Evolutionary conservation across 208 protist species (phyloP).

Genomic region (Acanthamoeba quina): DNA sequence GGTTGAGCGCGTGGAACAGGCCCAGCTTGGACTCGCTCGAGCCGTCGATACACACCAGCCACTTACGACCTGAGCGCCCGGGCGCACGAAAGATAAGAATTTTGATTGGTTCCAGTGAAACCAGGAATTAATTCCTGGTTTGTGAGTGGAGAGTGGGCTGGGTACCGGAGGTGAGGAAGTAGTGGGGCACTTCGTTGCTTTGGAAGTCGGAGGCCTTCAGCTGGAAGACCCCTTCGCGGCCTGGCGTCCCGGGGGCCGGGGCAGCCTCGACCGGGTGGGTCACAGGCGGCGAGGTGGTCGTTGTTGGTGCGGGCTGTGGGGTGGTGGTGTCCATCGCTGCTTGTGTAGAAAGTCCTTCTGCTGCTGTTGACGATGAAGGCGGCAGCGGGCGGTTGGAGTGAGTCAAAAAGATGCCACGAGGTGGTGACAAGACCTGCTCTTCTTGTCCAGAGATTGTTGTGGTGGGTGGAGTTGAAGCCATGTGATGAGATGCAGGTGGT

Average conservation of each 20-base stretch:
- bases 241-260: background rate
- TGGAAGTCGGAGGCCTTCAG: conserved; percentile 14
- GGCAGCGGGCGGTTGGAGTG: background rate
- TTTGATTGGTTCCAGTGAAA: too few relatives aligned
- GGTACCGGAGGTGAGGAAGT: conserved; percentile 10
- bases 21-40: conserved; percentile 19
- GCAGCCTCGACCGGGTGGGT: background rate
- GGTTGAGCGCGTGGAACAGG: background rate
- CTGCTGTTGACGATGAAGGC: background rate
- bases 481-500: background rate
- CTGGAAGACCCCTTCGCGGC: background rate
- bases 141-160: background rate
- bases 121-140: background rate
- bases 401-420: background rate
- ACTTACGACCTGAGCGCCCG: background rate
- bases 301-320: background rate
- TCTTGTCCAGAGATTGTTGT: background rate
- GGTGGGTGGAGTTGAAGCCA: background rate
- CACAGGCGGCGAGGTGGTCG: background rate
- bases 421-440: background rate
- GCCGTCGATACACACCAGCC: conserved; percentile 30
- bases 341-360: background rate
- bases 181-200: conserved; percentile 20
- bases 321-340: conserved; percentile 8
- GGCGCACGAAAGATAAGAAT: background rate